phyloP scores from a whole-genome alignment of 352 stramenopile species.

The Globisporangium nodosum region DNA sequence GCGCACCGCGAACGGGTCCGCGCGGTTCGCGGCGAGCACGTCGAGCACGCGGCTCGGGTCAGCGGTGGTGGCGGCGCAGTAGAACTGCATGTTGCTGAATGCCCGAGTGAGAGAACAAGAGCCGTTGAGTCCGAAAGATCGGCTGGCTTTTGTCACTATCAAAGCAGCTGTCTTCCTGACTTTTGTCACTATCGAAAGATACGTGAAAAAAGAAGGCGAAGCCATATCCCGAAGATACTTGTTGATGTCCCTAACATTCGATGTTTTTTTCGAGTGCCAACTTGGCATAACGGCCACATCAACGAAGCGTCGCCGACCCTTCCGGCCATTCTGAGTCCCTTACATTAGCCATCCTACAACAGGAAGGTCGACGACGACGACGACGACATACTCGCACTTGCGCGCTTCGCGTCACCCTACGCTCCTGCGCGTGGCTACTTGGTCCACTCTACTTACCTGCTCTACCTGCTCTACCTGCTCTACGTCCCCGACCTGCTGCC shows the following conservation, averaged over 20 bases:
- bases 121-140: neutral
- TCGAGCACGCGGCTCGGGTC: conserved; percentile 28
- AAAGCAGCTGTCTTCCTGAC: neutral
- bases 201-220: neutral
- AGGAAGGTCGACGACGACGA: too few species aligned
- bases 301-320: too few species aligned
- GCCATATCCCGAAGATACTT: conserved; percentile 2
- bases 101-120: neutral
- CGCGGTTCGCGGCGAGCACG: conserved; percentile 17
- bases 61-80: conserved; percentile 15
- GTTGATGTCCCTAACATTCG: neutral
- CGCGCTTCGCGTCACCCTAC: too few species aligned
- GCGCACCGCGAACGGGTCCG: conserved; percentile 47
- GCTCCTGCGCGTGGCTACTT: too few species aligned
- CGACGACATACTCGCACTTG: too few species aligned
- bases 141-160: neutral
- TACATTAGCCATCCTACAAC: too few species aligned
- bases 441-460: too few species aligned
- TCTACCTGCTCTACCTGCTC: too few species aligned
- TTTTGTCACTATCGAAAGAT: conserved; percentile 1
- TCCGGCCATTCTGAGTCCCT: too few species aligned
- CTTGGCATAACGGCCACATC: too few species aligned
- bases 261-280: conserved; percentile 1
- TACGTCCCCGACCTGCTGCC: too few species aligned
- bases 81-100: conserved; percentile 55